These are phyloP conservation scores for Aspergillus sparsus DNA, from an alignment of 495 filamentous ascomycete species.

Conservation along the genomic window DNA sequence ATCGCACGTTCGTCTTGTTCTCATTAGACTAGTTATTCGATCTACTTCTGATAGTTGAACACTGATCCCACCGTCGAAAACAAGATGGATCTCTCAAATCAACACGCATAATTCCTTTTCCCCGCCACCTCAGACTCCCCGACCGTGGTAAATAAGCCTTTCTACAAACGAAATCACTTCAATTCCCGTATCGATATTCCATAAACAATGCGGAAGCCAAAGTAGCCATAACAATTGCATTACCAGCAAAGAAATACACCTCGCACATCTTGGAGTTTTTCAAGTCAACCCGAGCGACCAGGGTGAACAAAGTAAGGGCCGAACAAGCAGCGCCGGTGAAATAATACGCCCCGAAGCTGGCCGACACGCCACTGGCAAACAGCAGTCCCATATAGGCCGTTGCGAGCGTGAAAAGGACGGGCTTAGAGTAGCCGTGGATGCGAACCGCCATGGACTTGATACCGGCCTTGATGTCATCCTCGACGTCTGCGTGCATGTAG, in stretches of 20 bases:
- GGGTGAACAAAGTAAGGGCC: not conserved
- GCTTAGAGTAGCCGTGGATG: constrained; percentile 11
- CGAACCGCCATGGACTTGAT: not conserved
- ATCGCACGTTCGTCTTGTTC: too few species aligned
- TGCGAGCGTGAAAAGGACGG: not conserved
- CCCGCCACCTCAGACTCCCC: too few species aligned
- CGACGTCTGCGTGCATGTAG: constrained; percentile 18
- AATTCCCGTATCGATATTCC: constrained; percentile 2
- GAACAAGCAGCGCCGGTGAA: not conserved
- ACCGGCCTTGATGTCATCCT: constrained; percentile 14
- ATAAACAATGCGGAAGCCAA: not conserved
- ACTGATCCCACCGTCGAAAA: too few species aligned
- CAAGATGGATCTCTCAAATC: too few species aligned
- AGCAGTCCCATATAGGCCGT: not conserved
- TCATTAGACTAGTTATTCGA: too few species aligned
- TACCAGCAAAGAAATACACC: constrained; percentile 1
- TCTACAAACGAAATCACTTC: too few species aligned
- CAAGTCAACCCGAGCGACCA: constrained; percentile 7
- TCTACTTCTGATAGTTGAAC: too few species aligned
- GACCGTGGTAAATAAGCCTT: too few species aligned
- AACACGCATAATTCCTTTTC: too few species aligned
- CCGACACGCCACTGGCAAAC: not conserved
- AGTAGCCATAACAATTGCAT: not conserved
- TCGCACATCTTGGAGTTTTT: constrained; percentile 9
- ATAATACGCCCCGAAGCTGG: not conserved